These are phyloP conservation scores for Rubia balearica DNA, from an alignment of 305 asterid species.

Conservation along the genomic window DNA sequence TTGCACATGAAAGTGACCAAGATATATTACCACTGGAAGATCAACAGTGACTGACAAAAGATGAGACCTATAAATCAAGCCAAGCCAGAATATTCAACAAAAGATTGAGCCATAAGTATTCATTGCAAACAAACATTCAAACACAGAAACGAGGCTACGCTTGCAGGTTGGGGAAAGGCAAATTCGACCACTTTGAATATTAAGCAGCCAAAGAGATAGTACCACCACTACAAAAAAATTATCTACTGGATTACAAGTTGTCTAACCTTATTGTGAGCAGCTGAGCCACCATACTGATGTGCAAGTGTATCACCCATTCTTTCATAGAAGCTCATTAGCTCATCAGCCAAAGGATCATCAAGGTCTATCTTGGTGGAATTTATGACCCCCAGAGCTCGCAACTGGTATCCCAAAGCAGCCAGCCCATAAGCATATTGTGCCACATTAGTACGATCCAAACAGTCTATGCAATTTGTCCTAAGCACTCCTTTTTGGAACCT, in stretches of 20 bases:
- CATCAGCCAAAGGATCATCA: conserved; percentile 94
- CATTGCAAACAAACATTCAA: not conserved
- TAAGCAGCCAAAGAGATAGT: conserved; percentile 1
- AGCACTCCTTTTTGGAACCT: conserved; percentile 82
- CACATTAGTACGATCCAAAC: conserved; percentile 98
- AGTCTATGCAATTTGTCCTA: conserved; percentile 96
- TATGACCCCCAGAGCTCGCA: conserved; percentile 62
- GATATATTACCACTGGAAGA: not conserved
- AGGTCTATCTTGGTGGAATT: conserved; percentile 68
- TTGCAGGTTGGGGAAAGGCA: conserved; percentile 4
- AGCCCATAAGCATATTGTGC: conserved; percentile 98
- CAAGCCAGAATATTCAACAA: not conserved
- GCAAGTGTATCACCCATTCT: conserved; percentile 99
- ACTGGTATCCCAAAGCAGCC: conserved; percentile 93
- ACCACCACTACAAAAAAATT: not conserved
- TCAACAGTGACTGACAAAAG: not conserved
- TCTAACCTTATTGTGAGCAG: conserved; percentile 94
- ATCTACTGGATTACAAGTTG: conserved; percentile 15
- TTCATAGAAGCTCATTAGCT: conserved; percentile 86
- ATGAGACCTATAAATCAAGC: not conserved
- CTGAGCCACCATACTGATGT: conserved; percentile 98
- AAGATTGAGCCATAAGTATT: not conserved
- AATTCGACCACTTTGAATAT: not conserved
- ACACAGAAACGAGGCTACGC: conserved; percentile 3
- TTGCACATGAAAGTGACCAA: not conserved